A percentile compares a stretch with the other conserved stretches of the same genome.
phyloP scores from a whole-genome alignment of 2,329 filamentous ascomycete species.

The Hirsutella rhossiliensis region DNA sequence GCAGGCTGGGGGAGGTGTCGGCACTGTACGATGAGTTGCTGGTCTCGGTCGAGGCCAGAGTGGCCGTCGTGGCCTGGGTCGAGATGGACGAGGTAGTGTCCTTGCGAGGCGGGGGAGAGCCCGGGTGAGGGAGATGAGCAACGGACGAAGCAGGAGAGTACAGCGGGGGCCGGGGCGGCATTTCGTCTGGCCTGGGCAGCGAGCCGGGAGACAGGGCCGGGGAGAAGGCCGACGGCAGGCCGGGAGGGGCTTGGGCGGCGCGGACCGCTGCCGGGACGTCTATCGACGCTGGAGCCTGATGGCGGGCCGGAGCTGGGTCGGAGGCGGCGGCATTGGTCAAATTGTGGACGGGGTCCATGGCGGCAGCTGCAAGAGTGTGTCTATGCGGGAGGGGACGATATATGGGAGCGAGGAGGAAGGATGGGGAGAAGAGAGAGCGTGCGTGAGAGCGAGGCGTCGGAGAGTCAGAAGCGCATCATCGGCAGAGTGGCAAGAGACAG shows the following conservation, averaged over 20 bases:
- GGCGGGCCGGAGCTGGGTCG: constrained; percentile 4
- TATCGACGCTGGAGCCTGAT: not conserved
- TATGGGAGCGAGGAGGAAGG: not conserved
- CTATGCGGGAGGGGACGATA: no score
- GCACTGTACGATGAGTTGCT: constrained; percentile 38
- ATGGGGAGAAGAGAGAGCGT: not conserved
- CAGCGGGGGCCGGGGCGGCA: constrained; percentile 3
- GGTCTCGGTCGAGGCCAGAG: constrained; percentile 31
- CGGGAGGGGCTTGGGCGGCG: constrained; percentile 6
- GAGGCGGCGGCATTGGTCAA: constrained; percentile 19
- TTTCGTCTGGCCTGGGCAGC: constrained; percentile 4
- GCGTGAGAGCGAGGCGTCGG: not conserved
- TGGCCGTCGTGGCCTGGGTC: constrained; percentile 34
- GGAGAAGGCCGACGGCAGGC: constrained; percentile 9
- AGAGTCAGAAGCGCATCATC: constrained; percentile 3
- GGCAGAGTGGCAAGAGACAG: not conserved
- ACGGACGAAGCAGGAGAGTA: constrained; percentile 6
- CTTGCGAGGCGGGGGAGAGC: constrained; percentile 26
- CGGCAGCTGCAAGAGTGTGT: not conserved
- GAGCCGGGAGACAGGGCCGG: constrained; percentile 12
- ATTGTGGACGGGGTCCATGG: constrained; percentile 27
- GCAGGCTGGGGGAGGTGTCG: constrained; percentile 36
- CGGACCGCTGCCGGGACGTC: constrained; percentile 3
- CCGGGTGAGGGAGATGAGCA: constrained; percentile 10
- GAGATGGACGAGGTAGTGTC: constrained; percentile 42